phyloP scores from a whole-genome alignment of 1,284 basidiomycete species.

The Puccinia horiana region DNA sequence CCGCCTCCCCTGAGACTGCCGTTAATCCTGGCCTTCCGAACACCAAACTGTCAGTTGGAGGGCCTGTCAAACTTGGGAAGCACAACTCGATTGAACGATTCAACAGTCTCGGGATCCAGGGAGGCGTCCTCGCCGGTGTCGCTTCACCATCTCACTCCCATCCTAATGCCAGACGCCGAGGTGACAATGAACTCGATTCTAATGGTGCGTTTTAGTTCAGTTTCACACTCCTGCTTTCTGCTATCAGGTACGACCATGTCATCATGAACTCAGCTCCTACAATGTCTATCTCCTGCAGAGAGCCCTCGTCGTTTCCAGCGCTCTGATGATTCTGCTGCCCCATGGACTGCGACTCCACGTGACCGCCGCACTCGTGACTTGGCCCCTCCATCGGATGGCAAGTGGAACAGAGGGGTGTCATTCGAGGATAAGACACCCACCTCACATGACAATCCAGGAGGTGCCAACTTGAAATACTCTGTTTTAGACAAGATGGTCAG shows the following conservation, averaged over 20 bases:
- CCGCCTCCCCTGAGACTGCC: conserved; percentile 13
- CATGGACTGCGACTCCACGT: conserved; percentile 26
- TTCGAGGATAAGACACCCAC: conserved; percentile 37
- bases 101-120: conserved; percentile 44
- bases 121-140: conserved; percentile 44
- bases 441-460: conserved; percentile 8
- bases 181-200: conserved; percentile 27
- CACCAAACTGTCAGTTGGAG: conserved; percentile 36
- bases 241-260: background rate
- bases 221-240: background rate
- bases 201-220: conserved; percentile 12
- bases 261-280: background rate
- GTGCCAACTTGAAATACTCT: conserved; percentile 34
- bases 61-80: conserved; percentile 37
- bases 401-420: conserved; percentile 45
- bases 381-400: conserved; percentile 29
- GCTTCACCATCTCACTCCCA: conserved; percentile 27
- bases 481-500: conserved; percentile 46
- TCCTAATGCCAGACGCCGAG: conserved; percentile 23
- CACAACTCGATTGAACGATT: conserved; percentile 41
- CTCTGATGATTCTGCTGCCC: conserved; percentile 17
- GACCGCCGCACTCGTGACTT: conserved; percentile 39
- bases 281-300: background rate
- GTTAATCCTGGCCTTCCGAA: background rate
- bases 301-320: conserved; percentile 26